Evolutionary conservation across 768 basidiomycete species (phyloP), one percentile per base, ranked within the genome.

Genomic region (Dentipellis fragilis): DNA sequence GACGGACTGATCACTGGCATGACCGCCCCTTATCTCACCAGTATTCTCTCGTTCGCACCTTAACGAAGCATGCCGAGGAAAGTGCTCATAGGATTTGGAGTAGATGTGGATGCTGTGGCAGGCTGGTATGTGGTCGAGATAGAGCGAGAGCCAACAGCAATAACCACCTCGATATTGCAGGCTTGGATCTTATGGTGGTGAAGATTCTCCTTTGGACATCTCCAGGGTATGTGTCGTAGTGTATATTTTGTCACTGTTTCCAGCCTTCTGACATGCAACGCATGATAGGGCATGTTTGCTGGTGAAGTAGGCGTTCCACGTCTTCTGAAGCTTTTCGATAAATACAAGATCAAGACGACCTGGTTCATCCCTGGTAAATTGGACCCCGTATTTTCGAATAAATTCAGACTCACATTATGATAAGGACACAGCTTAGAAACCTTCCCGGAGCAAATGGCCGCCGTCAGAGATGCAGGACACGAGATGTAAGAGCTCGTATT

Each of bases 71-170:
- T 83, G 81, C 72, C 77, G 51, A 73, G 80, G 49, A 80, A 75
- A 54, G 75, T 80, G 19, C 72, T 84, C 16, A 71, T 83, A 36
- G 73, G 80, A 14, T 81, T 84, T 64, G 85, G 84, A 22, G 81
- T 87, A 9, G 85, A 90, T 58, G 84, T 89, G 2, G 87, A 90
- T 55, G 85, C 85, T 2, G 86, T 87, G 3, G 79, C 85, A 16
- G 87, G 86, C 61, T 89, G 87, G 85, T 80, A 65, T 55, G 70
- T 62, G 10, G 29, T 29, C 6, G 8, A 17, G 4, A 22, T 48
- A 2, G 23, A n/a, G 22, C 21, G 14, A 10, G 6, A 11, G 11
- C 16, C 12, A 9, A 35, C 22, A n/a, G n/a, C 7, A 16, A 40
- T 51, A 19, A 17, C 34, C 22, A 19, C 7, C 17, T 21, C 14